Evolutionary conservation across 1,284 basidiomycete genomes (phyloP).

Genomic region (Microstroma glucosiphilum): DNA sequence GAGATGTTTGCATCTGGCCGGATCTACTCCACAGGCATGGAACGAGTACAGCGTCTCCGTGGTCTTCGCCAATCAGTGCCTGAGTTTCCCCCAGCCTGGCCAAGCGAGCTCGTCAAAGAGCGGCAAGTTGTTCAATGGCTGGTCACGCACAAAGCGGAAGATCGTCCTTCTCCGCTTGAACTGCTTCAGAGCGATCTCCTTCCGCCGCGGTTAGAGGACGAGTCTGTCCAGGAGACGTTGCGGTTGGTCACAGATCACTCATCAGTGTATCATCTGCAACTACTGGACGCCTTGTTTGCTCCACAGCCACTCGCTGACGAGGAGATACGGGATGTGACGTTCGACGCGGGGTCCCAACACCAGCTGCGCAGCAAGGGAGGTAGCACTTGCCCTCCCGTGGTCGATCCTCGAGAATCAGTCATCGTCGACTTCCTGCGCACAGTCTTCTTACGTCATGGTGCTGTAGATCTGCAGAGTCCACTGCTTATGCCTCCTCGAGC

Average conservation of each 20-base stretch:
- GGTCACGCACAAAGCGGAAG: slow-evolving; percentile 74
- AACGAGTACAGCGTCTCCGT: slow-evolving; percentile 76
- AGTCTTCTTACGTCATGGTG: slow-evolving; percentile 81
- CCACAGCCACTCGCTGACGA: slow-evolving; percentile 14
- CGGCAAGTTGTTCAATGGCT: slow-evolving; percentile 69
- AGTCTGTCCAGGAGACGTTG: slow-evolving; percentile 73
- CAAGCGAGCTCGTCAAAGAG: slow-evolving; percentile 55
- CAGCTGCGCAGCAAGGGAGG: slow-evolving; percentile 57
- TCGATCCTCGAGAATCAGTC: slow-evolving; percentile 49
- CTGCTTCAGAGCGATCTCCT: slow-evolving; percentile 73
- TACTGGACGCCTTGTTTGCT: slow-evolving; percentile 31
- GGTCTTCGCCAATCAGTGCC: slow-evolving; percentile 67
- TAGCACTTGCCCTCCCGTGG: slow-evolving; percentile 60
- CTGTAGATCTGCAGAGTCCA: slow-evolving; percentile 76
- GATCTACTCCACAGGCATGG: slow-evolving; percentile 73
- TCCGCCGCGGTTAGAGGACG: slow-evolving; percentile 70
- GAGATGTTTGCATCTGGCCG: slow-evolving; percentile 76
- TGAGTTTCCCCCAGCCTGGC: slow-evolving; percentile 71
- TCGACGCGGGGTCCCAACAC: slow-evolving; percentile 68
- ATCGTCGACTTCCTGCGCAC: slow-evolving; percentile 69
- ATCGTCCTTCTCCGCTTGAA: slow-evolving; percentile 75
- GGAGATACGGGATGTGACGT: slow-evolving; percentile 68
- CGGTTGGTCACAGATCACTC: slow-evolving; percentile 63
- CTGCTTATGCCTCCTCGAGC: slow-evolving; percentile 66
- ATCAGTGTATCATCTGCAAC: slow-evolving; percentile 36